Evolutionary conservation across 805 yeast species (phyloP), one percentile per base, ranked within the genome.

Genomic region (Wickerhamiella siamensis): DNA sequence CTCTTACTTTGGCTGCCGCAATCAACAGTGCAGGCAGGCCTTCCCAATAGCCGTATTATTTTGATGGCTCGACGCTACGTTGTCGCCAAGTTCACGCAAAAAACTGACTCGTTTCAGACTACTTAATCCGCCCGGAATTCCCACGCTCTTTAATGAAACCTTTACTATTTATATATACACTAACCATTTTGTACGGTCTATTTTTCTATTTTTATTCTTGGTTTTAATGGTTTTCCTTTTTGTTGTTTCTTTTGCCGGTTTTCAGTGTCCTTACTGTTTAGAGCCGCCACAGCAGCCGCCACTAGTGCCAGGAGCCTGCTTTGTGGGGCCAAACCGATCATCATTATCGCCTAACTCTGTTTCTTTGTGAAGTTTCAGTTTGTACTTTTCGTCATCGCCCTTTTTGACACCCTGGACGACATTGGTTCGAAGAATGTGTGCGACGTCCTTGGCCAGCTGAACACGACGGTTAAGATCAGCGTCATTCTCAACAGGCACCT

Each of bases 291-390:
- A 46, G 40, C 51, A 46, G 21, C 50, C 49, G 6, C 33, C 33
- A 20, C 42, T 26, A 9, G 38, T 4, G 12, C 16, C 17, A 36
- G 17, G 38, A 12, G 18, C 14, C 14, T 5, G 34, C 40, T 8
- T 17, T 18, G 39, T 34, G 20, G 32, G 46, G 33, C 18, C 27
- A 36, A 47, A 29, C 42, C 47, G 40, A 42, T 43, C 40, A 29
- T 86, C 94, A 58, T 88, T 88, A 56, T 86, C 95, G 16, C 96
- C 97, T 40, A 88, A 65, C 60, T 88, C 97, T 0, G 93, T 82
- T 38, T 79, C 74, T 38, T 73, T 62, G 56, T 84, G 95, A 50
- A 88, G 77, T 50, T 79, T 79, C 52, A 88, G 66, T 39, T 62
- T 60, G 56, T 41, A 50, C 34, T 41, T 39, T 8, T 47, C 48